Evolutionary conservation across 2,329 filamentous ascomycete species (phyloP).

Genomic region (Chalara sp.): DNA sequence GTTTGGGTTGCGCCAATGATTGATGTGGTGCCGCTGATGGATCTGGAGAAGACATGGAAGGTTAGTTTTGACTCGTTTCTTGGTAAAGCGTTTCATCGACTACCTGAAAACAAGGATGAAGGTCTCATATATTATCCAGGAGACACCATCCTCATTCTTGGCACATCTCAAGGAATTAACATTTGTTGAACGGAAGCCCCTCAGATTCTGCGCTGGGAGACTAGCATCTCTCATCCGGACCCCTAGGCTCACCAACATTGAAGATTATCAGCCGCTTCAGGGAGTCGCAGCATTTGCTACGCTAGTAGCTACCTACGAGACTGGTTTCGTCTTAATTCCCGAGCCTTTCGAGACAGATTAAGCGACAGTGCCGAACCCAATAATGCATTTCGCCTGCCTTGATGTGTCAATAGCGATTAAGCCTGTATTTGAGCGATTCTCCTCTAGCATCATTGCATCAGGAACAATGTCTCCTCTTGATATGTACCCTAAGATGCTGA

Average conservation of each 20-base stretch:
- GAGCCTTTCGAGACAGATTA: constrained; percentile 95
- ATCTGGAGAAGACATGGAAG: neutral
- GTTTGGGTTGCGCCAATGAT: neutral
- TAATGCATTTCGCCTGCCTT: constrained; percentile 94
- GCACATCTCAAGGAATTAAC: constrained; percentile 91
- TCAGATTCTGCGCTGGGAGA: constrained; percentile 90
- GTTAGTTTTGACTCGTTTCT: neutral
- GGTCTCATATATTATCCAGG: constrained; percentile 92
- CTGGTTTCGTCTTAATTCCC: constrained; percentile 88
- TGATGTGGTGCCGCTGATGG: neutral
- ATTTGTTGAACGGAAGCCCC: constrained; percentile 93
- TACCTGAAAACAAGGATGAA: constrained; percentile 98
- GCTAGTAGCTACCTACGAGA: constrained; percentile 92
- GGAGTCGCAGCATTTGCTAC: constrained; percentile 98
- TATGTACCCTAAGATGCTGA: constrained; percentile 99
- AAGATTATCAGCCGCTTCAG: constrained; percentile 94
- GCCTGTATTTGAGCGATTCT: constrained; percentile 94
- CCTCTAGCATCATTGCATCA: constrained; percentile 96
- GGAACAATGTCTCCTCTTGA: constrained; percentile 94
- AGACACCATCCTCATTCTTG: constrained; percentile 90
- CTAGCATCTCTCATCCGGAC: constrained; percentile 92
- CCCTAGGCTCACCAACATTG: constrained; percentile 92
- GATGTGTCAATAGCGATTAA: constrained; percentile 98
- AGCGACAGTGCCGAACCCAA: constrained; percentile 89
- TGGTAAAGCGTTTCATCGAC: constrained; percentile 96